These are phyloP conservation scores for Chlorella vulgaris DNA, from an alignment of 139 green algal genomes.

Conservation along the genomic window DNA sequence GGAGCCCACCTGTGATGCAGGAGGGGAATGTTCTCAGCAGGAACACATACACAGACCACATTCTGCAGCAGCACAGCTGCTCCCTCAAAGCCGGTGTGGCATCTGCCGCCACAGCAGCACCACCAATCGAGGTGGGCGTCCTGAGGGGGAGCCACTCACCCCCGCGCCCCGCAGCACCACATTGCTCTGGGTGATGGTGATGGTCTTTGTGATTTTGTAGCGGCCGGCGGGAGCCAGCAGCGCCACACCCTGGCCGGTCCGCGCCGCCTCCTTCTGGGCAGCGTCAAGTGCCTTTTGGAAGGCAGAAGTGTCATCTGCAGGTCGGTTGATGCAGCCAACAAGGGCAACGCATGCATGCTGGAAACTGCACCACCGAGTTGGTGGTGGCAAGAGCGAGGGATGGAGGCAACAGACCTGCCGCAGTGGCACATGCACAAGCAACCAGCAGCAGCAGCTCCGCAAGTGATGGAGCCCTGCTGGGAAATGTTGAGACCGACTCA, in stretches of 20 bases:
- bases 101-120: neutral
- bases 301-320: conserved; percentile 6
- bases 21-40: neutral
- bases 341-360: too few species aligned
- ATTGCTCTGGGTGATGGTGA: conserved; percentile 7
- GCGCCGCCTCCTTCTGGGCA: neutral
- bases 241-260: conserved; percentile 10
- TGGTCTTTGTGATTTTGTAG: conserved; percentile 12
- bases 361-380: neutral
- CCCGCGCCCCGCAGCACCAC: conserved; percentile 18
- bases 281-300: neutral
- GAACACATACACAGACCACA: neutral
- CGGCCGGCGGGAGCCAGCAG: neutral
- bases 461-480: neutral
- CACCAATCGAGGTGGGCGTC: neutral
- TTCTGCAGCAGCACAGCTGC: neutral
- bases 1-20: neutral
- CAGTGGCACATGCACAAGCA: neutral
- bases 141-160: neutral
- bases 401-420: neutral
- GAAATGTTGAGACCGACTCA: neutral
- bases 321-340: neutral
- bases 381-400: neutral
- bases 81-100: neutral
- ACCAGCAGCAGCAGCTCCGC: neutral